These are phyloP conservation scores for Boletus fagicola DNA, from an alignment of 768 basidiomycete species.

Conservation along the genomic window DNA sequence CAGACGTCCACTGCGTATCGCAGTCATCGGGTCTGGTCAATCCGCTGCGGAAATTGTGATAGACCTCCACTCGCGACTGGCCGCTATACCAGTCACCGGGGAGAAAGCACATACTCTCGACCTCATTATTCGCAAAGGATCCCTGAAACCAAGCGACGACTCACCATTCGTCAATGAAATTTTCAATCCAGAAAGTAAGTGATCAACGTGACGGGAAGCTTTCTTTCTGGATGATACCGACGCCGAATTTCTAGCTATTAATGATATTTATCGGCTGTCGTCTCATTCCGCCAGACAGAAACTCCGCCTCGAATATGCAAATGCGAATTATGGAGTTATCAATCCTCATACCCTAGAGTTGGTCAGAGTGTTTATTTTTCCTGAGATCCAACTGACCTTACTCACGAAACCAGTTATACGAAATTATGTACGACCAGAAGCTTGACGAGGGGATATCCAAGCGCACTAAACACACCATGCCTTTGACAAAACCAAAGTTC, in stretches of 20 bases:
- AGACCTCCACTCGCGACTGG: constrained; percentile 42
- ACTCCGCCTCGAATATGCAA: constrained; percentile 44
- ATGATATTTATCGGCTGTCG: constrained; percentile 39
- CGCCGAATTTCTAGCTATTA: constrained; percentile 35
- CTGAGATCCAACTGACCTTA: neutral
- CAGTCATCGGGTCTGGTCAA: constrained; percentile 49
- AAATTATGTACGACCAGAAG: constrained; percentile 50
- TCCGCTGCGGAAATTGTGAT: constrained; percentile 48
- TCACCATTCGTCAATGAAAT: constrained; percentile 55
- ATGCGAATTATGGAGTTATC: constrained; percentile 54
- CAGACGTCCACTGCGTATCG: constrained; percentile 37
- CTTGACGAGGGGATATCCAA: constrained; percentile 42
- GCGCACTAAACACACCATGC: constrained; percentile 26
- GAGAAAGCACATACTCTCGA: constrained; percentile 41
- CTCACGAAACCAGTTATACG: constrained; percentile 40
- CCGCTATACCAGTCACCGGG: constrained; percentile 27
- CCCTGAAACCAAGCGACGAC: constrained; percentile 51
- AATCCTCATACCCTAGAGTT: constrained; percentile 46
- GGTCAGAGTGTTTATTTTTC: constrained; percentile 25
- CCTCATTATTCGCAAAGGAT: constrained; percentile 51
- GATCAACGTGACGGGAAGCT: neutral
- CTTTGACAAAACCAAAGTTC: constrained; percentile 29
- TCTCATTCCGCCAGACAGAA: constrained; percentile 36
- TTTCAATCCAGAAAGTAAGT: constrained; percentile 48
- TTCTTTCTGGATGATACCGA: neutral